These are phyloP conservation scores for Amaranthus hypochondriacus DNA, from an alignment of 148 eudicot genomes.

Conservation along the genomic window DNA sequence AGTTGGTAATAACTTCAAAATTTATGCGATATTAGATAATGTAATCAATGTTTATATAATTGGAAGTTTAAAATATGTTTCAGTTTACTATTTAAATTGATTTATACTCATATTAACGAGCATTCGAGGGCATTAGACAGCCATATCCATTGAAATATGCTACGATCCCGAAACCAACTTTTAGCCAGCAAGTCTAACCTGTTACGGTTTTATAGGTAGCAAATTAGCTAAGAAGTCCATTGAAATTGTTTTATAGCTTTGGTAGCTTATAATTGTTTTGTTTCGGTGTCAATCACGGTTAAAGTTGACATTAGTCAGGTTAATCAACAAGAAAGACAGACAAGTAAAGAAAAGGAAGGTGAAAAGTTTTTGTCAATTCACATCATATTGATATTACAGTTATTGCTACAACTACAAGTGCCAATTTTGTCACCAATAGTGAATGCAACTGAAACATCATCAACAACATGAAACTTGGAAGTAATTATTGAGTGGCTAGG, in stretches of 20 bases:
- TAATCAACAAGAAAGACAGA: neutral
- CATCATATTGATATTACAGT: neutral
- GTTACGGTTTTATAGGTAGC: neutral
- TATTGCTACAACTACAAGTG: constrained; percentile 8
- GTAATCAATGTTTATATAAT: too few relatives aligned
- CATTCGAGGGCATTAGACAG: neutral
- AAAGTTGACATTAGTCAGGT: constrained; percentile 5
- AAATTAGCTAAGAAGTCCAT: neutral
- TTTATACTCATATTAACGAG: too few relatives aligned
- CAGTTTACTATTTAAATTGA: neutral
- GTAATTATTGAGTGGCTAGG: neutral
- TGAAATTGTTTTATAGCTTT: neutral
- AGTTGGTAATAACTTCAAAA: too few relatives aligned
- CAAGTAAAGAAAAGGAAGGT: neutral
- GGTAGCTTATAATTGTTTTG: neutral
- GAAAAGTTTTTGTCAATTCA: neutral
- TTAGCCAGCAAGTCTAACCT: neutral
- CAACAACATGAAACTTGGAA: neutral
- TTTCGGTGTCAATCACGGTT: neutral
- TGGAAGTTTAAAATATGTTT: neutral
- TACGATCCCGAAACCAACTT: neutral
- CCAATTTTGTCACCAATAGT: neutral
- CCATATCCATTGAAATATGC: neutral
- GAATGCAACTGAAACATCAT: neutral
- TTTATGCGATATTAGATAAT: too few relatives aligned